Base-by-base conservation (phyloP, 805 yeast genomes). In the Sporopachydermia lactativora region DNA sequence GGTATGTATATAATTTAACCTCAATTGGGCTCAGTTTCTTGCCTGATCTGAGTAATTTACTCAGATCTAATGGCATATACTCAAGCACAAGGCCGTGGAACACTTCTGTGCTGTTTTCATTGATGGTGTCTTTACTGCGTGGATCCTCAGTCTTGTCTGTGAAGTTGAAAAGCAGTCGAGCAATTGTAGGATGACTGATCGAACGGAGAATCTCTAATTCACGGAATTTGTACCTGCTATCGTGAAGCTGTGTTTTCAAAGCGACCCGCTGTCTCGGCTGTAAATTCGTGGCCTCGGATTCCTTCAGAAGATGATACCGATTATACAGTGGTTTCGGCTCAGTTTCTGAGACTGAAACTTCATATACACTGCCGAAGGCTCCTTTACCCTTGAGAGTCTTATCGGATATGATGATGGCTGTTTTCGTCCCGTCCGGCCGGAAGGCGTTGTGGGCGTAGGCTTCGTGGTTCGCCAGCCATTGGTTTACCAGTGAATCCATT, bases 141-240 rank as follows among this genome's bases (percentile, higher is more conserved):
- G 31, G 31, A 24, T 24, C 31, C 13, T 24, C 31, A 8, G 8
- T 24, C 31, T n/a, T 24, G 31, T 24, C 31, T n/a, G 81, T 81
- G 60, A 78, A 82, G 55, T 75, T 82, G 54, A 66, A 81, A 49
- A 76, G 72, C 50, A 82, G 64, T 34, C 70, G 65, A 31, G 82
- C 83, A 39, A 82, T 76, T 54, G 82, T 82, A 31, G 94, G 94
- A 58, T 82, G 94, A 48, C 74, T 70, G 5, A 86, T 81, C 19
- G 75, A 68, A 52, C 88, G 68, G 50, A 82, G 64, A 34, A 82
- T 75, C 56, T 81, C 89, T 50, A 82, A 64, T 58, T 82, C 94
- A 58, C 94, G 66, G 39, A 82, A 74, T 58, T 82, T 82, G 57
- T 81, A 82, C 57, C 82, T 94, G 0, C 92, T 15, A 15, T 14